Evolutionary conservation across 805 yeast genomes (phyloP), one percentile per base, ranked within the genome.

Genomic region (Yarrowia divulgata): DNA sequence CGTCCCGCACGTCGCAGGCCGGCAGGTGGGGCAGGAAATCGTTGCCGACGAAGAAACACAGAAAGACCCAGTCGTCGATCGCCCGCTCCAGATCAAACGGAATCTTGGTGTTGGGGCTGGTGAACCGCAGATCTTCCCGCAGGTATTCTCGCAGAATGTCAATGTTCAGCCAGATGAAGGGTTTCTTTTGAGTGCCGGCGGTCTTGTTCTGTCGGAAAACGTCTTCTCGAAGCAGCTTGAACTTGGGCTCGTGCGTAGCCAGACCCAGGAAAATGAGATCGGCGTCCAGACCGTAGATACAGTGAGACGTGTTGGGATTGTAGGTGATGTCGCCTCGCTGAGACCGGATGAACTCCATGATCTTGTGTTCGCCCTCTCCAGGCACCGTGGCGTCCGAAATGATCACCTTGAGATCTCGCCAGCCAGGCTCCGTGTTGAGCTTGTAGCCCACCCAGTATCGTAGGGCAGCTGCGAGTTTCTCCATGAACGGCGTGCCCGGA

Each of bases 401-500:
- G 32, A 95, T 90, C 7, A 95, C 93, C 78, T 95, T 95, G 60
- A 94, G 80, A 70, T 89, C 84, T 55, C 88, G 88, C 99, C 99
- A 95, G 42, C 96, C 97, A 1, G 97, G 97, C 76, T 95, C 99
- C 10, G 85, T 85, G 45, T 92, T 84, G 45, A 95, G 81, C 77
- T 95, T 95, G 78, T 90, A 91, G 3, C 97, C 91, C 8, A 91
- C 91, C 97, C 98, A 95, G 78, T 92, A 95, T 71, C 95, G 82
- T 72, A 95, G 81, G 5, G 95, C 89, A 40, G 82, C 81, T 0
- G 98, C 97, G 71, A 95, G 81, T 67, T 88, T 88, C 75, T 90
- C 94, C 99, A 95, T 95, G 74, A 95, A 95, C 34, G 97, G 98
- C 0, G 99, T 95, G 70, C 99, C 99, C 4, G 99, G 99, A 1